Evolutionary conservation across 2,329 filamentous ascomycete genomes (phyloP).

Genomic region (Alternaria rosae): DNA sequence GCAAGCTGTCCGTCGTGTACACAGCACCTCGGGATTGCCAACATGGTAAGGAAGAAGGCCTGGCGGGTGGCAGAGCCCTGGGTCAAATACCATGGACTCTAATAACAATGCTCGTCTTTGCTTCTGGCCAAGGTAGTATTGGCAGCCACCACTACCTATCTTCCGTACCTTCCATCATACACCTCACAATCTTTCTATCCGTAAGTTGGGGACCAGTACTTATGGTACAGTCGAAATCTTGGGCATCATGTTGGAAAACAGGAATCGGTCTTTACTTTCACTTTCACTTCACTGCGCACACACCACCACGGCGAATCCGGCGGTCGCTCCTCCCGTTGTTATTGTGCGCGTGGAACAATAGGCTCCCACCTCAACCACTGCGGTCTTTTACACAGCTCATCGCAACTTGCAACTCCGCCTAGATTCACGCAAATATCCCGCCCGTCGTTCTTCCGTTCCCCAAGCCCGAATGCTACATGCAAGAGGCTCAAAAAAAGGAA

Average conservation of each 20-base stretch:
- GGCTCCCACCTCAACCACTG: not conserved
- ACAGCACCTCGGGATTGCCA: not conserved
- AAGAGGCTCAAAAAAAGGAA: not conserved
- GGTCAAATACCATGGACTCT: not conserved
- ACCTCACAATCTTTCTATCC: not conserved
- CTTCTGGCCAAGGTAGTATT: not conserved
- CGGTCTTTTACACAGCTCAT: not conserved
- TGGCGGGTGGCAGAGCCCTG: not conserved
- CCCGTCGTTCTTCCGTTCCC: not conserved
- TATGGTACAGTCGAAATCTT: not conserved
- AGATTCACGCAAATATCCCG: not conserved
- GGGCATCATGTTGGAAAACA: not conserved
- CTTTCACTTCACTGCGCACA: not conserved
- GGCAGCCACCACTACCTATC: not conserved
- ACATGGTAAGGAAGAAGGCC: not conserved
- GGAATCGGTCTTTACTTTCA: not conserved
- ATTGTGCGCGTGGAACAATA: not conserved
- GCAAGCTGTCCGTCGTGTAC: not conserved
- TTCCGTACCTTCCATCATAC: not conserved
- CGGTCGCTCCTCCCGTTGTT: not conserved
- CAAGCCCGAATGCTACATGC: not conserved
- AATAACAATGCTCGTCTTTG: not conserved
- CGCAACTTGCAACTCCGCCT: not conserved
- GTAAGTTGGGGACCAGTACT: not conserved
- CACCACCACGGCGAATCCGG: not conserved